A percentile compares a stretch with the other conserved stretches of the same genome.
phyloP scores from a whole-genome alignment of 148 eudicot species.

The Diospyros lotus region DNA sequence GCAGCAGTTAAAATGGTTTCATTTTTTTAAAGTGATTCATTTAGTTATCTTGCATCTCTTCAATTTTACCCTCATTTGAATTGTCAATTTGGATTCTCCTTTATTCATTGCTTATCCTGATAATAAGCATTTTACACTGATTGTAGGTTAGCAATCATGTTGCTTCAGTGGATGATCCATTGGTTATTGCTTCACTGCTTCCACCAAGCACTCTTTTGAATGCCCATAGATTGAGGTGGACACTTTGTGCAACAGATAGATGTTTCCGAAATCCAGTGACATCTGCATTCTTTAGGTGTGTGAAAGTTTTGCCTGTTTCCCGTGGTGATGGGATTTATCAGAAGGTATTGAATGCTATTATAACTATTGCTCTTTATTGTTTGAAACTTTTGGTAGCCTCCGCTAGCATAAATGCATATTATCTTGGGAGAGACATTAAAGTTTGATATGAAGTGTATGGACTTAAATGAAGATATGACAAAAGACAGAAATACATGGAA shows the following conservation, averaged over 20 bases:
- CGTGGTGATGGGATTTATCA: constrained; percentile 96
- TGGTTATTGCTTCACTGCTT: constrained; percentile 76
- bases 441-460: too few relatives aligned
- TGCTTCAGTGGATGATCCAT: constrained; percentile 90
- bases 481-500: too few relatives aligned
- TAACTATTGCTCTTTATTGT: background rate
- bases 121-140: background rate
- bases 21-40: background rate
- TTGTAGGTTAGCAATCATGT: constrained; percentile 95
- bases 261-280: constrained; percentile 82
- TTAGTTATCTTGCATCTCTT: background rate
- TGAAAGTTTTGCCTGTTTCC: constrained; percentile 86
- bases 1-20: background rate
- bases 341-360: too few relatives aligned
- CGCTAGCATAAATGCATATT: background rate
- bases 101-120: background rate
- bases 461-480: too few relatives aligned
- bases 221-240: constrained; percentile 85
- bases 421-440: background rate
- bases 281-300: constrained; percentile 80
- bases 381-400: background rate
- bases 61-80: too few relatives aligned
- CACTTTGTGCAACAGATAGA: constrained; percentile 86
- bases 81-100: background rate
- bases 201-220: constrained; percentile 69